These are phyloP conservation scores for Gastrodia elata DNA, from an alignment of 106 monocot genomes.

Conservation along the genomic window DNA sequence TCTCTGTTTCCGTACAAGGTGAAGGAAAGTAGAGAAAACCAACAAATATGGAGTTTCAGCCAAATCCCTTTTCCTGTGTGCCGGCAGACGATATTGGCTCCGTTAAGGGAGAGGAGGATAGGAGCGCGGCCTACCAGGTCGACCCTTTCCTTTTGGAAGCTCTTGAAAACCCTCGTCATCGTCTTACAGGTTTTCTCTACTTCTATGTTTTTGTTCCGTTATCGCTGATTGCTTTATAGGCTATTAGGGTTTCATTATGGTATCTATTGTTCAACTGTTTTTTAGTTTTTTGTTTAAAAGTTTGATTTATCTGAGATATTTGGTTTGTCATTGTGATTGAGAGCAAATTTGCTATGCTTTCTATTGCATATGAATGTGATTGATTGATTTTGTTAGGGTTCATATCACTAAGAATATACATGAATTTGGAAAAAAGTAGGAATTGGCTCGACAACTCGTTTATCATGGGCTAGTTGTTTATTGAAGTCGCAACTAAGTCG, in stretches of 20 bases:
- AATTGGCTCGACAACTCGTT: too few species aligned
- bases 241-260: background rate
- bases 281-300: background rate
- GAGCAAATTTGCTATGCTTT: background rate
- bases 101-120: background rate
- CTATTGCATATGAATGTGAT: background rate
- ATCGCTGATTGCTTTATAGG: background rate
- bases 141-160: constrained; percentile 23
- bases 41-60: background rate
- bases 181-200: constrained; percentile 15
- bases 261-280: background rate
- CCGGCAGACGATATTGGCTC: background rate
- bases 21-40: background rate
- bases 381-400: background rate
- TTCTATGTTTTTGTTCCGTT: background rate
- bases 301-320: background rate
- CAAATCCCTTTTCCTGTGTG: background rate
- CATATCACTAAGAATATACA: too few species aligned
- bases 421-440: too few species aligned
- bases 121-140: background rate
- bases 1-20: background rate
- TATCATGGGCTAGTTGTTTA: too few species aligned
- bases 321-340: background rate
- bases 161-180: constrained; percentile 22
- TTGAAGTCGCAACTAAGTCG: too few species aligned